A percentile compares a stretch with the other conserved stretches of the same genome.
Evolutionary conservation across 2,329 filamentous ascomycete species (phyloP).

Genomic region (Botrytis fragariae): DNA sequence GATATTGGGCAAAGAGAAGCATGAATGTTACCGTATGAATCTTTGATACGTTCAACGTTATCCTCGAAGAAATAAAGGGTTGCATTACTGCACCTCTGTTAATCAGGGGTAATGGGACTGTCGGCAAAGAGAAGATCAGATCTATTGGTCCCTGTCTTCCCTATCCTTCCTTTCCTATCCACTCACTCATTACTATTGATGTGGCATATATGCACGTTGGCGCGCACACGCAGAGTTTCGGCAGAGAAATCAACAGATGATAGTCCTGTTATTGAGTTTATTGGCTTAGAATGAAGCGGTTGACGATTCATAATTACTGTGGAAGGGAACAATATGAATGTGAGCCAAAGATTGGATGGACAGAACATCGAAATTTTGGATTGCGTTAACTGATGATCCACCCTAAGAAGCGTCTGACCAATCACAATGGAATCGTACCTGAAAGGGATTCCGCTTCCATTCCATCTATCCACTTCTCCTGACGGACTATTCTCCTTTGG

Average conservation of each 20-base stretch:
- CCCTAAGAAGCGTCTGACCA: background rate
- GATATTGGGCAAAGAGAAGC: background rate
- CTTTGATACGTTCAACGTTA: constrained; percentile 5
- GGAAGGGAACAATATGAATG: background rate
- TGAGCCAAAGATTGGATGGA: background rate
- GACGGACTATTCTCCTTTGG: background rate
- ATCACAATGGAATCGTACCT: background rate
- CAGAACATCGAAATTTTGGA: background rate
- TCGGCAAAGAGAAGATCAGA: background rate
- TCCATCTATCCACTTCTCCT: background rate
- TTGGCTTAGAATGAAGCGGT: background rate
- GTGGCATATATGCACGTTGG: background rate
- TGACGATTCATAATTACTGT: background rate
- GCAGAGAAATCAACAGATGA: background rate
- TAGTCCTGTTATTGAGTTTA: background rate
- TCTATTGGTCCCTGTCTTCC: background rate
- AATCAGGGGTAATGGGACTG: constrained; percentile 2
- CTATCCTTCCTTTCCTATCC: background rate
- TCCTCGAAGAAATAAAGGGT: background rate
- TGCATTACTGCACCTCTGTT: background rate
- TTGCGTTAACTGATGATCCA: background rate
- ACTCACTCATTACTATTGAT: background rate
- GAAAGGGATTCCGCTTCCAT: background rate
- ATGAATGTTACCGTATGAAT: background rate
- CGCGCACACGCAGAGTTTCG: background rate